A percentile compares a stretch with the other conserved stretches of the same genome.
Conservation (phyloP, 345 rosid species). For the Gossypium thurberi region DNA sequence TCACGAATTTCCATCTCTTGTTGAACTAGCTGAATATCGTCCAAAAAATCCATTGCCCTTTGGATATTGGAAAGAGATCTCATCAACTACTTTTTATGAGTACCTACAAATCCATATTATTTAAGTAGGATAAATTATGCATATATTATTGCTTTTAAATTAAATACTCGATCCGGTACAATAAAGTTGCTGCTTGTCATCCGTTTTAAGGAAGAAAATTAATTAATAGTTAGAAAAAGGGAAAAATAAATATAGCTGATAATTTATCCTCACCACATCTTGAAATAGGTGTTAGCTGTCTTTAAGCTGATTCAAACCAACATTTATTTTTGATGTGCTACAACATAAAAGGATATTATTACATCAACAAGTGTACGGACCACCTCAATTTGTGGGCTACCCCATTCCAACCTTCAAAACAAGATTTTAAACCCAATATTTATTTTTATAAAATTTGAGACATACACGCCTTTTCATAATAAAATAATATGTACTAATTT, state of each 20-base stretch:
- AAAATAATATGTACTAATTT: not conserved
- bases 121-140: not conserved
- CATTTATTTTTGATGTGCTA: slow-evolving; percentile 1
- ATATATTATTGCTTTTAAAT: not conserved
- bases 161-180: not conserved
- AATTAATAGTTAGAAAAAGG: not conserved
- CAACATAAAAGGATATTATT: not conserved
- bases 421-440: not conserved
- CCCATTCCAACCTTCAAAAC: not conserved
- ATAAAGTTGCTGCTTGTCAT: not conserved
- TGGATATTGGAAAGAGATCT: too few relatives aligned
- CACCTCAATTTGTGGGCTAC: not conserved
- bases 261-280: not conserved
- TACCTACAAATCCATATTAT: not conserved
- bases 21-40: too few relatives aligned
- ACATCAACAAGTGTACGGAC: not conserved
- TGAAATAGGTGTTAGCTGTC: not conserved
- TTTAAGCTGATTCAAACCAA: not conserved
- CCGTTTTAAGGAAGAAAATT: not conserved
- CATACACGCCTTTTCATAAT: not conserved
- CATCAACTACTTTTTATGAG: too few relatives aligned
- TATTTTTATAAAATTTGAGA: not conserved
- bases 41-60: too few relatives aligned
- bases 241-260: not conserved
- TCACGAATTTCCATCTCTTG: too few relatives aligned